Base-by-base conservation (phyloP, 2,329 filamentous ascomycete species). In the Diaporthe caulivora region DNA sequence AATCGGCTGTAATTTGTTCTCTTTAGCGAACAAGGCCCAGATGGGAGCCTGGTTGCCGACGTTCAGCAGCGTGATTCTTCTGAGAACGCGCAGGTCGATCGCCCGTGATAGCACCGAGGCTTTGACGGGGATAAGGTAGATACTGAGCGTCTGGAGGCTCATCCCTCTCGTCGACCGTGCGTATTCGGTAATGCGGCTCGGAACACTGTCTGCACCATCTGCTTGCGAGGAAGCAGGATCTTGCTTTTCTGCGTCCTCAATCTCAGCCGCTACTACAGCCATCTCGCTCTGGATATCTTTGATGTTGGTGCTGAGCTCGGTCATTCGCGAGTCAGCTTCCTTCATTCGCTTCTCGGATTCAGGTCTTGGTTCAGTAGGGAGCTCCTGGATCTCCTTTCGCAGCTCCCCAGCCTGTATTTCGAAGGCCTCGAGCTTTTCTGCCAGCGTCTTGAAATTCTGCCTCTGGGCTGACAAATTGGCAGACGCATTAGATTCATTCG, bases 121-220 rank as follows among this genome's bases (percentile, higher is more conserved):
- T 79, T 89, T 91, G 76, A 91, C 84, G 0, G 91, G 91, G 44
- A 93, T 86, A 42, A 91, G 84, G 77, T 91, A 85, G 34, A 92
- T 84, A 71, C 85, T 85, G 24, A 93, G 83, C 1, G 84, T 85
- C 67, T 88, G 81, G 1, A 93, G 83, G 1, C 87, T 82, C 17
- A 92, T 81, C 1, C 91, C 91, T 76, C 91, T 85, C 1, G 89
- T 91, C 3, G 84, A 81, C 42, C 89, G 86, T 53, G 90, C 81
- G 78, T 92, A 93, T 21, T 89, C 86, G 47, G 81, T 84, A 67
- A 87, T 85, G 65, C 76, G 75, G 67, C 75, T 72, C 64, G 74
- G 65, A 57, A 79, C 72, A 49, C 78, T 73, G 70, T 80, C 78
- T 24, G 77, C 71, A 13, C 71, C 75, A n/a, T 76, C 71, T 8